Evolutionary conservation across 2,329 filamentous ascomycete genomes (phyloP), one percentile per base, ranked within the genome.

Genomic region (Immersiporthe knoxdaviesiana): DNA sequence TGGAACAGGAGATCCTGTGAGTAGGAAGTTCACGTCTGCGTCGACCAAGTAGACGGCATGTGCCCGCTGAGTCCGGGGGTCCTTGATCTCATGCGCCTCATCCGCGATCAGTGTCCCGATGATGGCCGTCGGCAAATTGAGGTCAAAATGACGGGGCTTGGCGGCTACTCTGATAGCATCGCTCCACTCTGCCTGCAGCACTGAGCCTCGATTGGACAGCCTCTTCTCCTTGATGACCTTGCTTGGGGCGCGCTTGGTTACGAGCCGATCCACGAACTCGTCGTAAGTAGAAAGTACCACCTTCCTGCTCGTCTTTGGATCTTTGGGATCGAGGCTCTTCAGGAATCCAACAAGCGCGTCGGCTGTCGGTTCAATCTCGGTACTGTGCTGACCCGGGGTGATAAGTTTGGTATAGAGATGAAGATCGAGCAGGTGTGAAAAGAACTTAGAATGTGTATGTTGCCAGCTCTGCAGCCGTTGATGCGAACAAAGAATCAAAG

Each of bases 41-140:
- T 63, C 47, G 2, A 69, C 10, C 30, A 69, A 32, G 32, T 66
- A 69, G 3, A 35, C 58, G 1, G 63, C 37, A 44, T 69, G 63
- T 5, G 63, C 63, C 14, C 27, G 63, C 7, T 4, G 39, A 1
- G 63, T 44, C 16, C 24, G 66, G 11, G 63, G 67, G 11, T 69
- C 16, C 24, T 66, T 66, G 16, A 69, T 63, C 2, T 66, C 47
- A 32, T 66, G 63, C 7, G 63, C 68, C 35, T 69, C 63, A 24
- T 69, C 63, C 2, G 63, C 59, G 24, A 69, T 63, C 16, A 65
- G 37, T 18, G 44, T 61, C 24, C 67, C 67, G 12, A 69, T 54
- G 16, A 50, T 69, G 7, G 14, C 14, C 32, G 67, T 32, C 6
- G 60, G 1, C 27, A 66, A 54, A 2, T 63, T 32, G 12, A 69